Conservation (phyloP, 73 alveolate species). For the Breviolum minutum region DNA sequence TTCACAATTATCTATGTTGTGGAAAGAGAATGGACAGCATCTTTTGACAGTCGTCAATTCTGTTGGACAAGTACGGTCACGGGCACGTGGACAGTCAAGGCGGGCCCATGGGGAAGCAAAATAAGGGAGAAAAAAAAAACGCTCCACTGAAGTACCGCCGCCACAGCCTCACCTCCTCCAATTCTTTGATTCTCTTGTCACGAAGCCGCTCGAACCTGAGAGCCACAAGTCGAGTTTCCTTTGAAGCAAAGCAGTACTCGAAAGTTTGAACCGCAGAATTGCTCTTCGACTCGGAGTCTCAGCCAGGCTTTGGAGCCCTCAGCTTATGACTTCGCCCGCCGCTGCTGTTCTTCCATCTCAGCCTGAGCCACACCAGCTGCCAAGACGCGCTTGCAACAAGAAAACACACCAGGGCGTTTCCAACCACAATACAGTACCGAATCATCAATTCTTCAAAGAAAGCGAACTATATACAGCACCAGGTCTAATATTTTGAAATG, state of each 20-base stretch:
- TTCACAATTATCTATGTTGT: background rate
- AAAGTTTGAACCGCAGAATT: background rate
- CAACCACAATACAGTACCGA: no score
- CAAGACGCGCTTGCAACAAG: background rate
- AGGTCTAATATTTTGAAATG: background rate
- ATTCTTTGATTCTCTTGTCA: constrained; percentile 87
- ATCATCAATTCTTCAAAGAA: no score
- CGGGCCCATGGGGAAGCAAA: background rate
- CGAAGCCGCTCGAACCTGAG: constrained; percentile 90
- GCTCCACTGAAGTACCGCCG: background rate
- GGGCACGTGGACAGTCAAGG: background rate
- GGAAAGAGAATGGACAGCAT: no score
- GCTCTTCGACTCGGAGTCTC: background rate
- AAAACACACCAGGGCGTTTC: no score
- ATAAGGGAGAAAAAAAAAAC: background rate
- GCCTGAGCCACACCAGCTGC: background rate
- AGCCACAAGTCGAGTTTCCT: background rate
- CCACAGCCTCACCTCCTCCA: constrained; percentile 22
- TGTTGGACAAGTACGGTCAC: no score
- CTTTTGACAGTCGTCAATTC: no score
- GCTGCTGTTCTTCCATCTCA: constrained; percentile 90
- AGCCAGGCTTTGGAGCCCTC: background rate
- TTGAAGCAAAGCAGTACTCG: background rate
- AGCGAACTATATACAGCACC: background rate
- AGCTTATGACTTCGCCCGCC: constrained; percentile 56